phyloP scores from a whole-genome alignment of 371 early-diverging fungal species.

The Mortierella sp. region DNA sequence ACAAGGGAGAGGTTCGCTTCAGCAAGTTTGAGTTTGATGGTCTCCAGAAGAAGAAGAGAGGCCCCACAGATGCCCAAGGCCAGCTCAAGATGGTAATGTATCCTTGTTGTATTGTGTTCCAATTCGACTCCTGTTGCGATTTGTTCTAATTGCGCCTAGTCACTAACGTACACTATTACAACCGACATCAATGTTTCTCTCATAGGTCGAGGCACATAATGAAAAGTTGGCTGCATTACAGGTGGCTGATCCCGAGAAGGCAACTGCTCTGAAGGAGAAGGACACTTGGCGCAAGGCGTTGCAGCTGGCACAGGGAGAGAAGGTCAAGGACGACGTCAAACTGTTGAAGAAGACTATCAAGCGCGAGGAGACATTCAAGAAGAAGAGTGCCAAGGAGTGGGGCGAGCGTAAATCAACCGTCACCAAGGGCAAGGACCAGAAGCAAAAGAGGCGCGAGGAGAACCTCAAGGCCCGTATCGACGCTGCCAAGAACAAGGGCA shows the following conservation, averaged over 20 bases:
- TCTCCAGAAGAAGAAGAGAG: slow-evolving; percentile 77
- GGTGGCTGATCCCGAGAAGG: slow-evolving; percentile 75
- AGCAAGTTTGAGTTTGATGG: slow-evolving; percentile 80
- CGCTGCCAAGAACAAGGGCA: slow-evolving; percentile 80
- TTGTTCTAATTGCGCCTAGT: too few species aligned
- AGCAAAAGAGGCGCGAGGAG: slow-evolving; percentile 80
- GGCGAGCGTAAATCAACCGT: slow-evolving; percentile 78
- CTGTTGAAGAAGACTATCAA: slow-evolving; percentile 93
- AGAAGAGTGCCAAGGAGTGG: slow-evolving; percentile 88
- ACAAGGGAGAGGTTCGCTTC: slow-evolving; percentile 75
- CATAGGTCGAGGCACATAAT: slow-evolving; percentile 77
- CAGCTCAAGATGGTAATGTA: slow-evolving; percentile 75
- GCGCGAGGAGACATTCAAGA: slow-evolving; percentile 85
- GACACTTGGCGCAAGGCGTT: slow-evolving; percentile 86
- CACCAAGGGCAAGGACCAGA: slow-evolving; percentile 72
- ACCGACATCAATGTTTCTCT: too few species aligned
- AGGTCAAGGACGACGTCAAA: slow-evolving; percentile 91
- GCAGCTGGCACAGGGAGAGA: slow-evolving; percentile 87
- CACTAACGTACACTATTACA: too few species aligned
- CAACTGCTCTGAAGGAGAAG: slow-evolving; percentile 78
- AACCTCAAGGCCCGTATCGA: slow-evolving; percentile 85
- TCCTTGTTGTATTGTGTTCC: background rate
- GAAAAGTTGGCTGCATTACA: slow-evolving; percentile 83
- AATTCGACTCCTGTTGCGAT: too few species aligned
- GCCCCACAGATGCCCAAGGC: slow-evolving; percentile 79